Conservation (phyloP, 345 rosid species). For the Angophora floribunda region DNA sequence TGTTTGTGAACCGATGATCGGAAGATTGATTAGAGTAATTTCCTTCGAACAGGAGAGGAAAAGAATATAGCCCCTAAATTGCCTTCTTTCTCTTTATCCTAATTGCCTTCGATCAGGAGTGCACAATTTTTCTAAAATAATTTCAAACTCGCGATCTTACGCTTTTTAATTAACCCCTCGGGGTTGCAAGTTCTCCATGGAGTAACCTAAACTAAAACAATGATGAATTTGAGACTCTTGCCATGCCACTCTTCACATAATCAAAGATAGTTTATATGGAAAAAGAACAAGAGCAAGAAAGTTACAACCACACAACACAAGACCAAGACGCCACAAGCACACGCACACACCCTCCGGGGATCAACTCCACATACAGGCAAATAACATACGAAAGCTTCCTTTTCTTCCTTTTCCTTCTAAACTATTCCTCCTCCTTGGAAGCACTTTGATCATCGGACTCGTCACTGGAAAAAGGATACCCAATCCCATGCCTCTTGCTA, state of each 20-base stretch:
- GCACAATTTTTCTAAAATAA: too few species aligned
- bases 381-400: background rate
- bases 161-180: background rate
- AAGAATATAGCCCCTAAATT: background rate
- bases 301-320: background rate
- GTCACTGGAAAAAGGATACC: constrained; percentile 38
- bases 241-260: background rate
- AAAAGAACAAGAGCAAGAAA: background rate
- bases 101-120: background rate
- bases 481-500: constrained; percentile 68
- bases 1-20: background rate
- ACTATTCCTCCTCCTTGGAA: constrained; percentile 1
- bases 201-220: too few species aligned
- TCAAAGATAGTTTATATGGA: background rate
- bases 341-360: background rate
- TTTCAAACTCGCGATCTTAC: background rate
- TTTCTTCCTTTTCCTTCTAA: background rate
- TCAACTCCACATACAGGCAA: background rate
- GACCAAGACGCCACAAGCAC: background rate
- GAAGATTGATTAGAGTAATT: background rate
- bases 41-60: background rate
- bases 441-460: constrained; percentile 12
- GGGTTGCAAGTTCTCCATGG: background rate
- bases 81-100: background rate
- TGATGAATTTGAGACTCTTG: background rate